A percentile compares a stretch with the other conserved stretches of the same genome.
Conservation (phyloP, 139 green algal species). For the Picochlorum sp. region DNA sequence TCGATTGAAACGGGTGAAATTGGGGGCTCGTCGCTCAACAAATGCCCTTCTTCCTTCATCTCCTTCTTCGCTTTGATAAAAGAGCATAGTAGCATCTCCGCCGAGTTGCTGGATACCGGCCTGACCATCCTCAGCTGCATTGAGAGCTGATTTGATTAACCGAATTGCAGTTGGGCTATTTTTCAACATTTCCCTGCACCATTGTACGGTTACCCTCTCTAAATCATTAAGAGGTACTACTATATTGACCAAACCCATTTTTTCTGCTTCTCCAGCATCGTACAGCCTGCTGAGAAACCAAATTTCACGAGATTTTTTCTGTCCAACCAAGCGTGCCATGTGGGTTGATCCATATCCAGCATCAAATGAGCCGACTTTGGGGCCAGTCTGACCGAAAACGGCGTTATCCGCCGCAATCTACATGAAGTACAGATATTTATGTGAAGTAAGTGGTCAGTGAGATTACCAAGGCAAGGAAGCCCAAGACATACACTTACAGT, state of each 20-base stretch:
- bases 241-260: slow-evolving; percentile 94
- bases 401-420: slow-evolving; percentile 95
- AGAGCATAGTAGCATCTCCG: slow-evolving; percentile 90
- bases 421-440: neutral
- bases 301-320: slow-evolving; percentile 95
- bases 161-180: slow-evolving; percentile 92
- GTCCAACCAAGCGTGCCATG: slow-evolving; percentile 85
- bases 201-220: slow-evolving; percentile 80
- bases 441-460: neutral
- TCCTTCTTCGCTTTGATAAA: slow-evolving; percentile 90
- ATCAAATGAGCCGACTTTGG: slow-evolving; percentile 94
- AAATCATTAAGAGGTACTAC: slow-evolving; percentile 84
- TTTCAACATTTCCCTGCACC: slow-evolving; percentile 89
- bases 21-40: slow-evolving; percentile 70
- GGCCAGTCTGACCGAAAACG: slow-evolving; percentile 96
- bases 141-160: slow-evolving; percentile 85
- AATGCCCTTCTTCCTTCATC: slow-evolving; percentile 82
- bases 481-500: slow-evolving; percentile 42
- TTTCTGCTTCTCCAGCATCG: slow-evolving; percentile 68
- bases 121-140: slow-evolving; percentile 91
- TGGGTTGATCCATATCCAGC: slow-evolving; percentile 89
- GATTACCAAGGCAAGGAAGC: neutral
- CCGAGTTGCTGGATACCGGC: slow-evolving; percentile 89
- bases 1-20: slow-evolving; percentile 84
- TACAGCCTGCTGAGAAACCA: slow-evolving; percentile 95